A percentile compares a stretch with the other conserved stretches of the same genome.
Conservation (phyloP, 2,329 filamentous ascomycete species). For the Diplodia corticola region DNA sequence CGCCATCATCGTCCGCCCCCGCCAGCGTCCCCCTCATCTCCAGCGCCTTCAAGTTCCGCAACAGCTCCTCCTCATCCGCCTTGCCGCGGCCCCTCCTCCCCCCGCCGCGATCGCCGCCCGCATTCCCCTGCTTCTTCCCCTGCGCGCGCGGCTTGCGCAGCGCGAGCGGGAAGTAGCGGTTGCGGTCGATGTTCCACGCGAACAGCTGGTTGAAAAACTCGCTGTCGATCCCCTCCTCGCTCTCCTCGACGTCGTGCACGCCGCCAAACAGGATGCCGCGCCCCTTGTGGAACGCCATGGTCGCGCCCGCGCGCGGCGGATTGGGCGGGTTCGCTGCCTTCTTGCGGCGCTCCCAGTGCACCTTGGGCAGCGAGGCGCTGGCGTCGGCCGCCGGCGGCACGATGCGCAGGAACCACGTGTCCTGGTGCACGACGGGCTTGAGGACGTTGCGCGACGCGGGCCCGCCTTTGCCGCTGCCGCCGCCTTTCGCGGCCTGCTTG, state of each 20-base stretch:
- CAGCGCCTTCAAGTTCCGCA: conserved; percentile 82
- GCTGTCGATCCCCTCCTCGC: conserved; percentile 91
- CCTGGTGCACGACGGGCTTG: conserved; percentile 87
- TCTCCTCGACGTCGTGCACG: conserved; percentile 88
- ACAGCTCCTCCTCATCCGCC: conserved; percentile 86
- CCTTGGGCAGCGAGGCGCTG: conserved; percentile 64
- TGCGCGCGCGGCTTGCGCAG: conserved; percentile 72
- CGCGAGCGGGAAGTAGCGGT: conserved; percentile 84
- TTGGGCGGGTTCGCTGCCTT: conserved; percentile 85
- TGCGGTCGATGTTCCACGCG: conserved; percentile 93
- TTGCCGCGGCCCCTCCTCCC: conserved; percentile 72
- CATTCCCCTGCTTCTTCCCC: conserved; percentile 59
- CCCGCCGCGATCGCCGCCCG: conserved; percentile 53
- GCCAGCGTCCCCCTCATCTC: conserved; percentile 70
- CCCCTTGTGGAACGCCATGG: conserved; percentile 92
- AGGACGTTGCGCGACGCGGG: conserved; percentile 70
- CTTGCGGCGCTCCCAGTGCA: conserved; percentile 93
- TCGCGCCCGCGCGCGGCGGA: conserved; percentile 81
- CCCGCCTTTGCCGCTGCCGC: conserved; percentile 44
- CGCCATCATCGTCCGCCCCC: conserved; percentile 37
- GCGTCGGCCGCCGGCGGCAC: conserved; percentile 62
- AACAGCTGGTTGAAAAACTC: conserved; percentile 94
- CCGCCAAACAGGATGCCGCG: conserved; percentile 92
- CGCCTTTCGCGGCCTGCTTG: conserved; percentile 61
- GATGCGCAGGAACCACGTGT: conserved; percentile 90